Evolutionary conservation across 2,329 filamentous ascomycete species (phyloP), one percentile per base, ranked within the genome.

Genomic region (Beauveria rudraprayagi): DNA sequence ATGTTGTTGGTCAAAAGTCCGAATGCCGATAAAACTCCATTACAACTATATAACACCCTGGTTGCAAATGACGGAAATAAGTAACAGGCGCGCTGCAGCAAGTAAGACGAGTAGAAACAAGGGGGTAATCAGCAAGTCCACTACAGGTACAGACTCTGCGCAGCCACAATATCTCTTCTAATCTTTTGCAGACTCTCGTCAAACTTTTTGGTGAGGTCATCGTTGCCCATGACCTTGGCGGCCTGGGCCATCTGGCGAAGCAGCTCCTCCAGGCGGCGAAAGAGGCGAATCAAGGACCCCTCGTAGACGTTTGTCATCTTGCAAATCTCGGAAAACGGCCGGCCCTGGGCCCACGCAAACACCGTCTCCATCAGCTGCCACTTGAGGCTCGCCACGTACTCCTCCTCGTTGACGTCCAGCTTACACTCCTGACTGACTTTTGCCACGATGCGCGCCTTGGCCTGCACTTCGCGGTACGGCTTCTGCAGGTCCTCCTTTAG

Each of bases 221-320:
- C 91, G 72, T 90, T 97, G 69, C 94, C 94, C 94, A 99, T 99
- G 65, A 97, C 93, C 78, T 97, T 97, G 66, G 90, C 85, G 26
- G 93, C 94, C 76, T 97, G 90, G 17, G 89, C 93, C 83, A 97
- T 96, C 75, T 99, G 94, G 66, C 94, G 85, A 41, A 99, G 80
- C 62, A 97, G 81, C 76, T 99, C 94, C 75, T 99, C 94, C 37
- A 99, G 81, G 22, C 94, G 90, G 60, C 94, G 89, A 85, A 99
- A 99, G 44, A 97, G 86, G 54, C 94, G 91, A 68, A 99, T 97
- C 63, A 99, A 79, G 62, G 91, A 97, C 63, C 94, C 94, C 78
- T 99, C 94, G 75, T 97, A 99, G 30, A 93, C 91, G 69, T 97
- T 93, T 30, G 94, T 97, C 92, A 99, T 97, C 91, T 96, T 96